These are phyloP conservation scores for Tricharina praecox DNA, from an alignment of 495 filamentous ascomycete species.

Conservation along the genomic window DNA sequence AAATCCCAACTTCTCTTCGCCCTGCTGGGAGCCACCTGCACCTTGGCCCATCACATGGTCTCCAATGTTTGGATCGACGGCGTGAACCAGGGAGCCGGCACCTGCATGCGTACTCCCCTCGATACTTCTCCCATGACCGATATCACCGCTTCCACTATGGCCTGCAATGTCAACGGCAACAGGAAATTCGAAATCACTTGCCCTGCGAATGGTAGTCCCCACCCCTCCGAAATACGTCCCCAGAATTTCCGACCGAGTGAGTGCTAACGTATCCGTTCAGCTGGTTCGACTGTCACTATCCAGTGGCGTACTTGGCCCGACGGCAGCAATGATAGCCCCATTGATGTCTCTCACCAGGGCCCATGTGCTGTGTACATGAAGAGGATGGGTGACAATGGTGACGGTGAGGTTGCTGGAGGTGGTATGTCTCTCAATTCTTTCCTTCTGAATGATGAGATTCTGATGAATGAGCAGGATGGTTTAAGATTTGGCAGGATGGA, in stretches of 20 bases:
- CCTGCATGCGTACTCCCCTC: conserved; percentile 49
- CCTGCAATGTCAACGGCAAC: conserved; percentile 35
- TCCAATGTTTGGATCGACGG: conserved; percentile 50
- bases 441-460: conserved; percentile 33
- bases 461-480: conserved; percentile 46
- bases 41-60: conserved; percentile 46
- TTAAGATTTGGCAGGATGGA: conserved; percentile 59
- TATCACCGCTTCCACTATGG: conserved; percentile 44
- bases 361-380: conserved; percentile 63
- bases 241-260: too few relatives aligned
- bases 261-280: background rate
- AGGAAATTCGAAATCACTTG: conserved; percentile 9
- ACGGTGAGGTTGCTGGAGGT: background rate
- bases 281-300: conserved; percentile 42
- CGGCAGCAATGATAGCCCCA: conserved; percentile 34
- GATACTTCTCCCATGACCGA: conserved; percentile 39
- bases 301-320: conserved; percentile 47
- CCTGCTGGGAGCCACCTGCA: background rate
- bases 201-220: conserved; percentile 11
- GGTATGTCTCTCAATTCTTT: conserved; percentile 9
- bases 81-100: conserved; percentile 47
- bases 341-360: conserved; percentile 49
- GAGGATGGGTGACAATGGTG: conserved; percentile 19
- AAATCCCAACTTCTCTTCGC: background rate
- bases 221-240: too few relatives aligned